Evolutionary conservation across 345 rosid genomes (phyloP), one percentile per base, ranked within the genome.

Genomic region (Bruguiera sexangula): DNA sequence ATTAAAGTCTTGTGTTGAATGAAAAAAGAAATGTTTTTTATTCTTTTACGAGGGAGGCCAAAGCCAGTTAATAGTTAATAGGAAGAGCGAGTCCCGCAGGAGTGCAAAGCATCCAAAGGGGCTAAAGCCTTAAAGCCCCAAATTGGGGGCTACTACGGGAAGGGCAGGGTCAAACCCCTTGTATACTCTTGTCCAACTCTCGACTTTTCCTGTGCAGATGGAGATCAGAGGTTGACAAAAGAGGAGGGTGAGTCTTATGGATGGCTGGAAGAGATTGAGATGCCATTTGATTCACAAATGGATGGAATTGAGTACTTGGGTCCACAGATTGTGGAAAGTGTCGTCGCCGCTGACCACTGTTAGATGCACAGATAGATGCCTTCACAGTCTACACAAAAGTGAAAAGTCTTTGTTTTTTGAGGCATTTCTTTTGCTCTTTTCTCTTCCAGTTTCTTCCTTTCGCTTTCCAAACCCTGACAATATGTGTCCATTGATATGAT

Each of bases 261-360:
- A n/a, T 87, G 89, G 87, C 50, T 89, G 72, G 84, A 86, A 78
- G 92, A 89, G 81, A 85, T 75, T 9, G 89, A 78, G n/a, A 16
- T 72, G 72, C 90, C 92, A 5, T 83, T 83, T 75, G 69, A 73
- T 65, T 81, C 84, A 46, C 39, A 73, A 5, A 89, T 89, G 92
- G 84, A 81, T 73, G 64, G 67, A 24, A 82, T 87, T 51, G 85
- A 84, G 69, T 89, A 89, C 67, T 53, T 67, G 30, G 87, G 96
- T 22, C 96, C 96, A 21, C 86, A 68, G 56, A 71, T 89, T 57
- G 56, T 34, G 6, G 83, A 81, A 2, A 53, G 46, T 24, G 20
- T 43, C 18, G 34, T 43, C 20, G 26, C 46, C 21, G 34, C 19
- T 8, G 9, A 39, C 46, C 46, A 4, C 50, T 39, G 18, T 67